These are phyloP conservation scores for Scheffersomyces parashehatae DNA, from an alignment of 1,139 yeast species.

Conservation along the genomic window DNA sequence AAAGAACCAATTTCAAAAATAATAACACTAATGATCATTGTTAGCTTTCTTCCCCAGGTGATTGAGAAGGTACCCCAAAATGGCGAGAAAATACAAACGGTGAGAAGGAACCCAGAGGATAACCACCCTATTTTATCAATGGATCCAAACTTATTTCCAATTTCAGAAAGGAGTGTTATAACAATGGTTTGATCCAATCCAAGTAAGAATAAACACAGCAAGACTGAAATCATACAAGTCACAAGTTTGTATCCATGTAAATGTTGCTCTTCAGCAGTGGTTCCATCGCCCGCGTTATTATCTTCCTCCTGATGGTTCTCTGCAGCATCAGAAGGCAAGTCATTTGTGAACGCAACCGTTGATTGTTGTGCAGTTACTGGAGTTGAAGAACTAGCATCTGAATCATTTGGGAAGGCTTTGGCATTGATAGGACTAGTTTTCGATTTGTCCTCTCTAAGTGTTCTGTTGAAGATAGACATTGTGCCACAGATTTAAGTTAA, in stretches of 20 bases:
- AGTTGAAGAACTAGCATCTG: not conserved
- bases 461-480: too few species aligned
- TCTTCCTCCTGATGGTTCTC: conserved; percentile 4
- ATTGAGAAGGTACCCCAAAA: conserved; percentile 16
- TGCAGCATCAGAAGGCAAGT: too few species aligned
- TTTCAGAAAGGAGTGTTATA: conserved; percentile 14
- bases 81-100: conserved; percentile 15
- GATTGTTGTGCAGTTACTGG: not conserved
- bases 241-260: conserved; percentile 9
- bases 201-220: conserved; percentile 12
- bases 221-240: conserved; percentile 6
- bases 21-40: conserved; percentile 11
- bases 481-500: too few species aligned
- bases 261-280: conserved; percentile 14
- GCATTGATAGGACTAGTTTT: not conserved
- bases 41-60: conserved; percentile 16
- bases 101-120: conserved; percentile 15
- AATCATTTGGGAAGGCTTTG: not conserved
- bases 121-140: conserved; percentile 16
- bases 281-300: conserved; percentile 20
- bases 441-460: too few species aligned
- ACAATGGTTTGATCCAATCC: conserved; percentile 20
- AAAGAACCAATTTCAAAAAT: conserved; percentile 17
- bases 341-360: not conserved
- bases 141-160: conserved; percentile 13